Conservation (phyloP, 129 eudicot species). For the Oenanthe sinensis region DNA sequence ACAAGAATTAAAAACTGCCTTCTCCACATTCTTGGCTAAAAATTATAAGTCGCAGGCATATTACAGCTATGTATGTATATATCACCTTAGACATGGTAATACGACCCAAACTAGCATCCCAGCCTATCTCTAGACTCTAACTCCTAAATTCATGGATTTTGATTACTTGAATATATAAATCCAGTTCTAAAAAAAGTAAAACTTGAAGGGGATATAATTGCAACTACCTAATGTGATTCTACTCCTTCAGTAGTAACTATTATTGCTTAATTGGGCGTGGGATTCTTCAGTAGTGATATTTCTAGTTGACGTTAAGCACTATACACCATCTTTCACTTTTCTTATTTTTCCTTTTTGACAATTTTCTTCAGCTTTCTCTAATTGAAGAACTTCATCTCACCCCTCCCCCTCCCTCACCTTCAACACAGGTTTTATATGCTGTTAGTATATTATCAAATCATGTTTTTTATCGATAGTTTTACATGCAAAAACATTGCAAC, state of each 20-base stretch:
- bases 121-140: background rate
- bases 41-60: background rate
- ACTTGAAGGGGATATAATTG: background rate
- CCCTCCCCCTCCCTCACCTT: no score
- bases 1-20: background rate
- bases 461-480: no score
- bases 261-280: background rate
- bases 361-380: no score
- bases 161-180: no score
- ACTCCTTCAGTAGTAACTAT: background rate
- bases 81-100: no score
- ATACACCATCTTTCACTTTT: background rate
- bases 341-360: no score
- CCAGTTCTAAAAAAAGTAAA: no score
- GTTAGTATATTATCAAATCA: no score
- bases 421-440: background rate
- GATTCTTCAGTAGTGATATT: no score
- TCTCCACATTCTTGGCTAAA: background rate
- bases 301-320: background rate
- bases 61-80: no score
- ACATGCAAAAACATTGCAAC: no score
- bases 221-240: background rate
- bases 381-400: no score
- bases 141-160: background rate
- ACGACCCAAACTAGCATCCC: background rate